Percentiles rank a stretch among this genome's conserved stretches.
Conservation (phyloP, 345 rosid species). For the Viola odorata region DNA sequence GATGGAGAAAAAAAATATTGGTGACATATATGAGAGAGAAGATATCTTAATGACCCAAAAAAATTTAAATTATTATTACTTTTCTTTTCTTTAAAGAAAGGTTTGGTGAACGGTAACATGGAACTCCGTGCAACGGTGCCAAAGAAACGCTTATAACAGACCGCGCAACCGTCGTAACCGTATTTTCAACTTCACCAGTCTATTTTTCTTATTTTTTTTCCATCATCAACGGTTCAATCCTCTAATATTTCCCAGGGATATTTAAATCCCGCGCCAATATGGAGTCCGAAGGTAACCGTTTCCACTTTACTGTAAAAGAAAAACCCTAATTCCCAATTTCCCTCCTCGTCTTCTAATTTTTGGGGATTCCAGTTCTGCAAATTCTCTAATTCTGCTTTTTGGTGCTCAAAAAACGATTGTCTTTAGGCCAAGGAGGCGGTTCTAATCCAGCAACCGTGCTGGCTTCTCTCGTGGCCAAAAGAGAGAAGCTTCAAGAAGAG, state of each 20-base stretch:
- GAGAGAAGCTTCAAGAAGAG: conserved; percentile 25
- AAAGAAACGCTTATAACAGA: too few relatives aligned
- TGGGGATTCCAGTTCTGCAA: neutral
- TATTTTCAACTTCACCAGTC: too few relatives aligned
- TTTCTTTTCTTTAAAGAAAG: too few relatives aligned
- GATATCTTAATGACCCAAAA: too few relatives aligned
- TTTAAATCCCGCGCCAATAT: conserved; percentile 34
- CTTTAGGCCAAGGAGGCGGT: conserved; percentile 22
- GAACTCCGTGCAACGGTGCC: too few relatives aligned
- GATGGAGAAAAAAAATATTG: too few relatives aligned
- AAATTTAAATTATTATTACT: too few relatives aligned
- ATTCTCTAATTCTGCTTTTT: neutral
- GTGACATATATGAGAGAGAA: too few relatives aligned
- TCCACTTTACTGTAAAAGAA: neutral
- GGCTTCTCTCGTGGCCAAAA: conserved; percentile 22
- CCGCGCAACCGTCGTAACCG: too few relatives aligned
- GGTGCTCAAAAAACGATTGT: conserved; percentile 5
- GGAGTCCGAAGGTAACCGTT: conserved; percentile 21
- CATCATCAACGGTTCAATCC: too few relatives aligned
- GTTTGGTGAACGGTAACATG: too few relatives aligned
- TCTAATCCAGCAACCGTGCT: conserved; percentile 37
- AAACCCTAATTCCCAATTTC: conserved; percentile 4
- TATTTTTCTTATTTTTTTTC: too few relatives aligned
- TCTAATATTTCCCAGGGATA: neutral
- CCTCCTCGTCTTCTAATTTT: neutral